Evolutionary conservation across 345 rosid genomes (phyloP), one percentile per base, ranked within the genome.

Genomic region (Gynandropsis gynandra): DNA sequence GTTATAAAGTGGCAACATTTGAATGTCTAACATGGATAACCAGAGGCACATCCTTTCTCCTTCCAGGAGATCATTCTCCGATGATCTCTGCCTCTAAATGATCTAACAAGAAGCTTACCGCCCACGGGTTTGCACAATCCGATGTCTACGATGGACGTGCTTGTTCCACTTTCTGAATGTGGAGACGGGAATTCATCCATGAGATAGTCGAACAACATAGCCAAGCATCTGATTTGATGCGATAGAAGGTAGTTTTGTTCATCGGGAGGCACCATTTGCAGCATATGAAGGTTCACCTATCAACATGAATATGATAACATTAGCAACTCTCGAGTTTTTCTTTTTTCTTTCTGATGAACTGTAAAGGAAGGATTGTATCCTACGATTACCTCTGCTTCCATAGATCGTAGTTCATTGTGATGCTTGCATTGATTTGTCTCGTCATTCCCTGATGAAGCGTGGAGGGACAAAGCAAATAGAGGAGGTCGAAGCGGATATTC

Each of bases 401-500:
- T 82, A 42, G 89, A 85, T 54, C 82, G 78, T 21, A 87, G 80
- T 75, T 84, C 84, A 59, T 85, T 84, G 68, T 67, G 78, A 76
- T 77, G 70, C 61, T 71, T 74, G 52, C 59, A 69, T 64, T 60
- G 37, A 48, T 62, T 69, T 41, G 55, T 66, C 20, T 57, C 63
- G n/a, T 43, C 63, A 61, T 68, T 79, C 65, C 56, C 78, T 33
- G 66, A 42, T 39, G 62, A 57, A 42, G 66, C 37, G 58, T 34
- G 57, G 35, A 84, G 74, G 65, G 70, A 73, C 68, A 92, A 12
- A 43, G 74, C 54, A 69, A 92, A 84, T 32, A 74, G 62, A 29
- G 96, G 93, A 41, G 96, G 93, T 68, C 95, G 77, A 14, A 84
- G 79, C 64, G 96, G 98, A 73, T 82, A 84, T 76, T 92, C 98